Evolutionary conservation across 257 asterid species (phyloP).

Genomic region (Solanum piurae): DNA sequence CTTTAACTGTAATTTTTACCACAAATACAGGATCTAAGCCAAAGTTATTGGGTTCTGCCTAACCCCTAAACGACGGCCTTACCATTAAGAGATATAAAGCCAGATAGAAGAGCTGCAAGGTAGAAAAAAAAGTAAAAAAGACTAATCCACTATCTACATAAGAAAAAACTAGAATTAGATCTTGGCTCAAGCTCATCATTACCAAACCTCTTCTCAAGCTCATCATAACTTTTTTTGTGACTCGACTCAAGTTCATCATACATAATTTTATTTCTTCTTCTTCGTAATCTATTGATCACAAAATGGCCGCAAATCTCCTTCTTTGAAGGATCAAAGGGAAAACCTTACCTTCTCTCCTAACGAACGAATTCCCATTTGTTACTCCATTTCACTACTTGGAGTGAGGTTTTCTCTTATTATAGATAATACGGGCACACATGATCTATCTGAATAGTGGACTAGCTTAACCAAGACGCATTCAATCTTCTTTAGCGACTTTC

Average conservation of each 20-base stretch:
- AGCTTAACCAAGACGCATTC: not conserved
- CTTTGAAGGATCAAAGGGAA: not conserved
- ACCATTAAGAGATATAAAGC: too few species aligned
- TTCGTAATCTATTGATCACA: too few species aligned
- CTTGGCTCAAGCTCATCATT: too few species aligned
- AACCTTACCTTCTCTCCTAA: not conserved
- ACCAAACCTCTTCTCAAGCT: too few species aligned
- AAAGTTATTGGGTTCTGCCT: not conserved
- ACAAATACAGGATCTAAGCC: not conserved
- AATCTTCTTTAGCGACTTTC: not conserved
- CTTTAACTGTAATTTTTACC: not conserved
- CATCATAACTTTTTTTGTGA: too few species aligned
- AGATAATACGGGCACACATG: rapidly evolving
- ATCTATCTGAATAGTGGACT: not conserved
- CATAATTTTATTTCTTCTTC: too few species aligned
- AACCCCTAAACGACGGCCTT: not conserved
- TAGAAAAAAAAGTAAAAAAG: too few species aligned
- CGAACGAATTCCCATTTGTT: not conserved
- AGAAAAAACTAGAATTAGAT: too few species aligned
- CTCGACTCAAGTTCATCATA: too few species aligned
- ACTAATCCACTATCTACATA: too few species aligned
- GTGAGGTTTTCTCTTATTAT: not conserved
- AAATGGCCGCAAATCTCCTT: too few species aligned
- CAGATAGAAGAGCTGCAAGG: too few species aligned
- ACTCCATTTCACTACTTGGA: not conserved